These are phyloP conservation scores for Pachysolen tannophilus DNA, from an alignment of 805 yeast species.

Conservation along the genomic window DNA sequence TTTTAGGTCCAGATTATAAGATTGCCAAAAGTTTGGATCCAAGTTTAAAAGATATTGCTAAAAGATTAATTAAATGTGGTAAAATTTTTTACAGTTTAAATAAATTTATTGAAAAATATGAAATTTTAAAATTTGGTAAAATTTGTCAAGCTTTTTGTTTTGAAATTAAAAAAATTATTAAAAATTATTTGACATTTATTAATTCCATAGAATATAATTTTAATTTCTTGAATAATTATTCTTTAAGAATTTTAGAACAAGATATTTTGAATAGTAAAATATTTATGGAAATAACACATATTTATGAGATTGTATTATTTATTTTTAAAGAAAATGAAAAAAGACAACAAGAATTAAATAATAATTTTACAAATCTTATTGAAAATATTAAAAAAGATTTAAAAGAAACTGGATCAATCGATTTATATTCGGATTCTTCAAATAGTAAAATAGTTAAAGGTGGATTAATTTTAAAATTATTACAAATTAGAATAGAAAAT, in stretches of 20 bases:
- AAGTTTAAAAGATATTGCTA: slow-evolving; percentile 62
- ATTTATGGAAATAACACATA: slow-evolving; percentile 36
- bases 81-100: slow-evolving; percentile 51
- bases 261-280: slow-evolving; percentile 26
- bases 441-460: slow-evolving; percentile 62
- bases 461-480: slow-evolving; percentile 56
- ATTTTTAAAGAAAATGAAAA: slow-evolving; percentile 41
- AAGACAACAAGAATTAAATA: slow-evolving; percentile 23
- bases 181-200: slow-evolving; percentile 25
- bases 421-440: slow-evolving; percentile 43
- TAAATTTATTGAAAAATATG: slow-evolving; percentile 54
- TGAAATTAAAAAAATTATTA: slow-evolving; percentile 40
- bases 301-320: slow-evolving; percentile 47
- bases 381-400: slow-evolving; percentile 31
- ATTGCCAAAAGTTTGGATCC: slow-evolving; percentile 68
- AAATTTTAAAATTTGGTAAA: slow-evolving; percentile 51
- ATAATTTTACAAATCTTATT: slow-evolving; percentile 23
- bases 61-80: slow-evolving; percentile 53
- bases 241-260: slow-evolving; percentile 53
- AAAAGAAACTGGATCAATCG: slow-evolving; percentile 36
- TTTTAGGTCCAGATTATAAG: slow-evolving; percentile 68
- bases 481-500: slow-evolving; percentile 48
- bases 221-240: slow-evolving; percentile 38
- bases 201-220: slow-evolving; percentile 47
- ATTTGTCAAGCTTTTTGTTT: slow-evolving; percentile 68